A percentile compares a stretch with the other conserved stretches of the same genome.
phyloP scores from a whole-genome alignment of 2,329 filamentous ascomycete species.

The Fusarium anthophilum region DNA sequence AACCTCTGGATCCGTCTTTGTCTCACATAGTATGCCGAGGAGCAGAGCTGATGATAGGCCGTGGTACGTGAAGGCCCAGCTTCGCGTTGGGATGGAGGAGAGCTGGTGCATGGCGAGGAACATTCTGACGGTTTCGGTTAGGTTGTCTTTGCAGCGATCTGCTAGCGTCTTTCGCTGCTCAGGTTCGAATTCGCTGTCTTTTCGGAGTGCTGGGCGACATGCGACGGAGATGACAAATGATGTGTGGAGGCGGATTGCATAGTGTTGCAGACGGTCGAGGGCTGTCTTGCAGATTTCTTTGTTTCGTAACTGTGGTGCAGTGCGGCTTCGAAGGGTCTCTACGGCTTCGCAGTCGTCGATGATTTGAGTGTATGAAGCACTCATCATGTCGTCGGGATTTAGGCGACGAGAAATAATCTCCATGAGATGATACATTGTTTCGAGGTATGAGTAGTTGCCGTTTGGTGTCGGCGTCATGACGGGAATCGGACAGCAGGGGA shows the following conservation, averaged over 20 bases:
- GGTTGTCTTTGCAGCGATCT: slow-evolving; percentile 68
- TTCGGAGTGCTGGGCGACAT: slow-evolving; percentile 68
- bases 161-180: slow-evolving; percentile 65
- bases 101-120: slow-evolving; percentile 75
- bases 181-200: slow-evolving; percentile 61
- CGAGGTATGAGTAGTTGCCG: slow-evolving; percentile 66
- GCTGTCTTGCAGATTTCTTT: slow-evolving; percentile 73
- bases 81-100: slow-evolving; percentile 72
- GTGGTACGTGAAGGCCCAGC: slow-evolving; percentile 75
- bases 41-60: slow-evolving; percentile 72
- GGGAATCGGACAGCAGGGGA: slow-evolving; percentile 65
- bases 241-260: slow-evolving; percentile 71
- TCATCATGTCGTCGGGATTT: slow-evolving; percentile 62
- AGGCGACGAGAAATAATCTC: slow-evolving; percentile 67
- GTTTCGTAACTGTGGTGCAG: slow-evolving; percentile 62
- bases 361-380: slow-evolving; percentile 63
- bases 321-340: slow-evolving; percentile 60
- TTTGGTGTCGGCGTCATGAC: slow-evolving; percentile 52
- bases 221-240: slow-evolving; percentile 73
- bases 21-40: slow-evolving; percentile 70
- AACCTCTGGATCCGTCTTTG: slow-evolving; percentile 70
- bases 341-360: slow-evolving; percentile 65
- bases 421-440: slow-evolving; percentile 72
- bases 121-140: slow-evolving; percentile 74
- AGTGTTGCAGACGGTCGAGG: slow-evolving; percentile 70